Percentiles rank a stretch among this genome's conserved stretches.
Conservation (phyloP, 2,329 filamentous ascomycete genomes). For the Celoporthe dispersa region DNA sequence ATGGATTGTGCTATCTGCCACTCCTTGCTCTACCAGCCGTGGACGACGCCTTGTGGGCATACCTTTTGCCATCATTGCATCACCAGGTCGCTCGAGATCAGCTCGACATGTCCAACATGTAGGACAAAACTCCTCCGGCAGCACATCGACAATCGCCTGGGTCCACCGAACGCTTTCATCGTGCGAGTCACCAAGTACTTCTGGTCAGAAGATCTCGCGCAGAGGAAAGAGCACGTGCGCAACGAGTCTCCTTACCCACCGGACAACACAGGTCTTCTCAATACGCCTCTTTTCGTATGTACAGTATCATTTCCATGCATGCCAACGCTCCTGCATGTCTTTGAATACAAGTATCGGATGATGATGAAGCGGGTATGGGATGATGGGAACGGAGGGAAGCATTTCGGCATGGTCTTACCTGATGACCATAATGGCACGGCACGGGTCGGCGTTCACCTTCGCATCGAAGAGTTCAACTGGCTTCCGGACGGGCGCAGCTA, state of each 20-base stretch:
- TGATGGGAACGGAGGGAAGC: constrained; percentile 67
- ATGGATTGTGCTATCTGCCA: constrained; percentile 92
- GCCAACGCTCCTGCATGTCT: constrained; percentile 88
- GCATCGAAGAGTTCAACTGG: constrained; percentile 74
- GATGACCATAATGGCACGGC: constrained; percentile 52
- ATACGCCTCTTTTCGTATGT: constrained; percentile 78
- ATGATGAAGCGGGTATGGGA: constrained; percentile 75
- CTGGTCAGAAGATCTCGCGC: constrained; percentile 68
- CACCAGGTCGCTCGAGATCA: constrained; percentile 66
- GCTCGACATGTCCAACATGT: constrained; percentile 79
- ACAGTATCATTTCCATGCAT: constrained; percentile 81
- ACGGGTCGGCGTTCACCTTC: constrained; percentile 69
- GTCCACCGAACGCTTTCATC: constrained; percentile 66
- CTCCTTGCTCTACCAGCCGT: constrained; percentile 76
- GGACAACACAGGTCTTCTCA: constrained; percentile 59
- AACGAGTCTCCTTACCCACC: constrained; percentile 57
- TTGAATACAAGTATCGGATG: constrained; percentile 87
- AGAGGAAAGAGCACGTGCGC: constrained; percentile 59
- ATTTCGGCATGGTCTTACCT: constrained; percentile 85
- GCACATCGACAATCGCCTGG: constrained; percentile 45
- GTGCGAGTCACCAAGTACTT: constrained; percentile 66
- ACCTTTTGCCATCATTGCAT: constrained; percentile 86
- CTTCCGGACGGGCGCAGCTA: constrained; percentile 81
- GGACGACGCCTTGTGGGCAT: constrained; percentile 86
- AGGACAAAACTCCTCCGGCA: constrained; percentile 64